A percentile compares a stretch with the other conserved stretches of the same genome.
Evolutionary conservation across 306 rosid species (phyloP).

Genomic region (Rubus parviflorus): DNA sequence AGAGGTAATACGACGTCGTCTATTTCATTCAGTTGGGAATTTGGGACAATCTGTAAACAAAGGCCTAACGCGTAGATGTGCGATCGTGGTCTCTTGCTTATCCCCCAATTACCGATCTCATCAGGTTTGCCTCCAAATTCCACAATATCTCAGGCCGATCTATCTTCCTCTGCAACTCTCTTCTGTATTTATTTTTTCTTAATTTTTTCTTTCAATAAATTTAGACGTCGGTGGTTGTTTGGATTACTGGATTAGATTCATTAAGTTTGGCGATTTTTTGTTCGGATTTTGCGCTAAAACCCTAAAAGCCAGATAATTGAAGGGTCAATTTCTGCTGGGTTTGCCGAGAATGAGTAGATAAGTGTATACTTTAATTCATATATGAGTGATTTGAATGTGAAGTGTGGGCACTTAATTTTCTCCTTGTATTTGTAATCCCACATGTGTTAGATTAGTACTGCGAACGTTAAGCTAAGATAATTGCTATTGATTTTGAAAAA

Average conservation of each 20-base stretch:
- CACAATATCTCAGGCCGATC: not conserved
- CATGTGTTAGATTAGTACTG: not conserved
- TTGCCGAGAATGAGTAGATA: not conserved
- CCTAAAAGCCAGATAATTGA: not conserved
- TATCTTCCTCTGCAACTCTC: not conserved
- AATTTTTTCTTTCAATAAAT: not conserved
- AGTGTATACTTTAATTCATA: not conserved
- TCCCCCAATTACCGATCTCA: slow-evolving; percentile 5
- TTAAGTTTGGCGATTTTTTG: not conserved
- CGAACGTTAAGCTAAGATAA: not conserved
- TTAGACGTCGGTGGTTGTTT: not conserved
- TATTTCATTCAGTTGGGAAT: not conserved
- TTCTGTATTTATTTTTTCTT: not conserved
- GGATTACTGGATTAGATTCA: not conserved
- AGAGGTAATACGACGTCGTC: not conserved
- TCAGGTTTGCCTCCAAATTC: not conserved
- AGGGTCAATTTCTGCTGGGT: not conserved
- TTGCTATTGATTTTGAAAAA: not conserved
- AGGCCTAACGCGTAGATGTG: not conserved
- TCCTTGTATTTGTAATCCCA: not conserved
- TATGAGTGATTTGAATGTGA: not conserved
- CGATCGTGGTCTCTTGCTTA: slow-evolving; percentile 10
- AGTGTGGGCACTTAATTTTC: not conserved
- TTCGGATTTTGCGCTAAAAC: not conserved
- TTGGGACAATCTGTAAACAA: not conserved